Evolutionary conservation across 2,329 filamentous ascomycete species (phyloP), one percentile per base, ranked within the genome.

Genomic region (Hirsutella thompsonii): DNA sequence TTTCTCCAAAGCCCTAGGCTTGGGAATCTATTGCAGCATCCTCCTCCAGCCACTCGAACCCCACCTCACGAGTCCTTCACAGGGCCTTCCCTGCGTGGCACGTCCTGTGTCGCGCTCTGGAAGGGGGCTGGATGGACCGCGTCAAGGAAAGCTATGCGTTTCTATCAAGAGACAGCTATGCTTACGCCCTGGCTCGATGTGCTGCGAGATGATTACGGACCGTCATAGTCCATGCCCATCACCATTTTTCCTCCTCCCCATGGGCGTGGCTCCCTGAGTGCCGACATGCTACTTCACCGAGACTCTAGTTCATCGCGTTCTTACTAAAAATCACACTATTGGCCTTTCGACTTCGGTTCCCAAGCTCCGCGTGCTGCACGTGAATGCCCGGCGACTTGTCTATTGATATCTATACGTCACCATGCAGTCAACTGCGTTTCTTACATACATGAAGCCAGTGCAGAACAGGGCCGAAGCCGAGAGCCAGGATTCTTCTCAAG

Each of bases 171-270:
- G 8, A 28, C 14, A 23, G 26, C 36, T 29, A 13, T 13, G 19
- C 19, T 4, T 23, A 23, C 20, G 10, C 13, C 35, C 19, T 28
- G 20, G 13, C 32, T 11, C 23, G 11, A 29, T 20, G 13, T 50
- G 57, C 57, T 70, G 67, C 68, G 51, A 70, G 61, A 70, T 51
- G 40, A 56, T n/a, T 20, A 38, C 36, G 68, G 67, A 61, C 67
- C 67, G 68, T 71, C 68, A 71, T 71, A 71, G 68, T 71, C 68
- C 68, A 53, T 57, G 67, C 58, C 66, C 58, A 62, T 64, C 57
- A 59, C 41, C 28, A 23, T 16, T 35, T 18, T 32, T 42, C 44
- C 42, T 32, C 45, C 40, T 41, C 54, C 49, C 70, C 67, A 58
- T 60, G 61, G 66, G 65, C 64, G 67, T 63, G 68, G 68, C 68